Base-by-base conservation (phyloP, 495 filamentous ascomycete species). In the Tuber aestivum region DNA sequence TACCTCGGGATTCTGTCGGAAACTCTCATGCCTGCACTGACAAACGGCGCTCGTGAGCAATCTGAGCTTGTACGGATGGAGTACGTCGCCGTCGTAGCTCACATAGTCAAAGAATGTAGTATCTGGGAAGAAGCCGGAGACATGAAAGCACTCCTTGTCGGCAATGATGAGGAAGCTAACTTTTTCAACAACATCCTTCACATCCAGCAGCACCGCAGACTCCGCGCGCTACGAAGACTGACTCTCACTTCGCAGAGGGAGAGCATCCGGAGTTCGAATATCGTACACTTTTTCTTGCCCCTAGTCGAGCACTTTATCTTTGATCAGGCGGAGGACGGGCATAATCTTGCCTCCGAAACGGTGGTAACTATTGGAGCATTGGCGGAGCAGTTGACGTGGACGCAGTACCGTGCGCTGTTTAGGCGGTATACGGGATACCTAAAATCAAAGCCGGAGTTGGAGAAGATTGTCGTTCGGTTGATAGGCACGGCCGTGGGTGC, bases 251-350 rank as follows among this genome's bases (percentile, higher is more conserved):
- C 92, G 45, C 82, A 86, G 5, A 87, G 88, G 72, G 87, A 88
- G 32, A 84, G 88, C 50, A 84, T 97, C 38, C 87, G 87, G 69
- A 91, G 92, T 79, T 88, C 88, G 65, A 95, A 97, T 79, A 87
- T 97, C 77, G 90, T 90, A 79, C 90, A 94, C 61, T 91, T 97
- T 83, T 93, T 98, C 82, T 87, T 98, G 41, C 96, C 95, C 1
- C 87, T 98, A 18, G 87, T 97, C 27, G 95, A 99, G 82, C 94
- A 97, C 83, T 97, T 97, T 81, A 89, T 97, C 38, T 95, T 98
- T 80, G 90, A 93, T 78, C 88, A 89, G 23, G 91, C 92, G 70
- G 92, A 92, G 75, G 90, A 90, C 77, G 92, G 92, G 16, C 91
- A 97, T 78, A 96, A 94, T 72, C 85, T 98, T 72, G 90, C 91